Base-by-base conservation (phyloP, 2,329 filamentous ascomycete genomes). In the Claviceps cyperi region DNA sequence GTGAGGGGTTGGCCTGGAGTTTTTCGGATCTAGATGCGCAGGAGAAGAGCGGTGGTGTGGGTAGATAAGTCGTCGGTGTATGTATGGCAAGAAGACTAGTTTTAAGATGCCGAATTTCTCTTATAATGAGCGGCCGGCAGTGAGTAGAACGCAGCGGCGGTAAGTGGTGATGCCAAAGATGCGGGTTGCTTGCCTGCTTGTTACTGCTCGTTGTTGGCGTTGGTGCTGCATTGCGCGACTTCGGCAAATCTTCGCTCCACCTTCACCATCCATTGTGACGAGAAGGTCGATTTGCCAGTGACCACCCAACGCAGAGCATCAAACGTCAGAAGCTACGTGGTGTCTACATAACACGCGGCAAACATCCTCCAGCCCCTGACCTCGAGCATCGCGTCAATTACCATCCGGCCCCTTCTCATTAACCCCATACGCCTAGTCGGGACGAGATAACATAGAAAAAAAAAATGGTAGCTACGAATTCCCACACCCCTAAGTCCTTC, bases 191-290 rank as follows among this genome's bases (percentile, higher is more conserved):
- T 35, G 43, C 13, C 17, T 41, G 15, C 39, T 41, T 21, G 39
- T 11, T n/a, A 46, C 35, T 38, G 35, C 35, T 32, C 17, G 5
- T 11, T 8, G n/a, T 14, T 43, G 40, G 9, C 11, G n/a, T 41
- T 19, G 15, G 8, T 17, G 5, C 24, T 44, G 24, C 41, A 2
- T 24, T 17, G 38, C 28, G 28, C 39, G 39, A 40, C 28, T 32
- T 32, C 63, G 64, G 64, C 60, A 55, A 66, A 66, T 66, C 64
- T 63, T 65, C 65, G 61, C 62, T 64, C 63, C 64, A 36, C 47
- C 46, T 35, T 37, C 36, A 46, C 50, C 21, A 39, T 11, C 46
- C 21, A 28, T 14, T 21, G 6, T n/a, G n/a, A n/a, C n/a, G n/a
- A n/a, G n/a, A n/a, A n/a, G n/a, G n/a, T 7, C 40, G 6, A n/a